Percentiles rank a stretch among this genome's conserved stretches.
Conservation (phyloP, 2,329 filamentous ascomycete genomes). For the Pseudophaeomoniella oleicola region DNA sequence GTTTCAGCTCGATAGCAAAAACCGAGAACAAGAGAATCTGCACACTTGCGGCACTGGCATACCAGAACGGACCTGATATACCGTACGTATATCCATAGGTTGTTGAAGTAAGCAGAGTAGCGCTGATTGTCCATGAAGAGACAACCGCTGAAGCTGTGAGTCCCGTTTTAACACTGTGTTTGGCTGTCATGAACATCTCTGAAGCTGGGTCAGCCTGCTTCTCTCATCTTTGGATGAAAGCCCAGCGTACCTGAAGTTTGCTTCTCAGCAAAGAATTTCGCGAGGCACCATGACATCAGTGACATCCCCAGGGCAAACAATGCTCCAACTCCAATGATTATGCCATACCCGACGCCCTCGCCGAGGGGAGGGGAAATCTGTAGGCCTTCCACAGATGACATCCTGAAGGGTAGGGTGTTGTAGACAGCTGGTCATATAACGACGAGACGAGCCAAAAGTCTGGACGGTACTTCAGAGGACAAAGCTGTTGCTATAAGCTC, state of each 20-base stretch:
- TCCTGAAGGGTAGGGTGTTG: too few species aligned
- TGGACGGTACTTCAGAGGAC: too few species aligned
- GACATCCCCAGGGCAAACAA: constrained; percentile 1
- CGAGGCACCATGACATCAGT: neutral
- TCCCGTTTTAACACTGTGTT: constrained; percentile 35
- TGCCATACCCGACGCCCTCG: neutral
- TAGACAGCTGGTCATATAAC: too few species aligned
- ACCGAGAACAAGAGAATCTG: constrained; percentile 4
- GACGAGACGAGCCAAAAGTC: too few species aligned
- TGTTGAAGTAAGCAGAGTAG: constrained; percentile 34
- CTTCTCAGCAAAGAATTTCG: constrained; percentile 1
- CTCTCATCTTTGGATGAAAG: neutral
- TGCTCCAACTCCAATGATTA: constrained; percentile 1
- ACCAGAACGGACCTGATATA: constrained; percentile 43
- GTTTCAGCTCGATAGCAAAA: constrained; percentile 38
- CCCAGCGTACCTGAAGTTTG: neutral
- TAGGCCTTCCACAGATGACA: neutral
- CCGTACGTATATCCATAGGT: constrained; percentile 41
- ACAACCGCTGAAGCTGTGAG: constrained; percentile 39
- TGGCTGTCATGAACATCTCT: constrained; percentile 35
- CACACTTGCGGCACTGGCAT: constrained; percentile 29
- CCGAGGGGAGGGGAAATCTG: neutral
- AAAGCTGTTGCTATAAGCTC: too few species aligned
- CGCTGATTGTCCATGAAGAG: constrained; percentile 25
- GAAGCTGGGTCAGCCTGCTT: neutral